phyloP scores from a whole-genome alignment of 164 flowering plant species.

The Buxus sempervirens region DNA sequence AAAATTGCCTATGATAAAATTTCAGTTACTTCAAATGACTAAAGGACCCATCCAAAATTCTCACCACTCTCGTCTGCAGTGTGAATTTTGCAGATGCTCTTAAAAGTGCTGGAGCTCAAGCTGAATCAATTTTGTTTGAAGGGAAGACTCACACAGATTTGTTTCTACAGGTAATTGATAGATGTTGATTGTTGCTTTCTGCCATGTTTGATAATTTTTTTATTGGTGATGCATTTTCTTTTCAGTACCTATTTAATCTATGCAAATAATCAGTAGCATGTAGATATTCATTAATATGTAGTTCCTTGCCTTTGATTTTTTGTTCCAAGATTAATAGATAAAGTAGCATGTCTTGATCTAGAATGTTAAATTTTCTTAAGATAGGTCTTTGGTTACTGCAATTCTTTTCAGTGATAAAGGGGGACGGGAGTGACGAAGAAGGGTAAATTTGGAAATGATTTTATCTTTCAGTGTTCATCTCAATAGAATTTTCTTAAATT shows the following conservation, averaged over 20 bases:
- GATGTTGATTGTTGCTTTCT: not conserved
- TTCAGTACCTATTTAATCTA: not conserved
- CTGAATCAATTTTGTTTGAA: slow-evolving; percentile 59
- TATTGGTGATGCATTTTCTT: no score
- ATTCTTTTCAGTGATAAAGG: not conserved
- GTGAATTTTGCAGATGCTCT: slow-evolving; percentile 61
- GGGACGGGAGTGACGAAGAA: not conserved
- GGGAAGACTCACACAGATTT: slow-evolving; percentile 95
- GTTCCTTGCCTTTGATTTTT: no score
- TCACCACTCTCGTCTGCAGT: slow-evolving; percentile 47
- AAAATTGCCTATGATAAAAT: no score
- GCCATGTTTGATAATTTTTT: not conserved
- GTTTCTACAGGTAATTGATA: slow-evolving; percentile 71
- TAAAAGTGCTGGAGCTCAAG: slow-evolving; percentile 53
- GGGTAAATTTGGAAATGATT: not conserved
- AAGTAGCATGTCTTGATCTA: no score
- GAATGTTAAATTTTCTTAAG: no score
- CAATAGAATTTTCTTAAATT: not conserved
- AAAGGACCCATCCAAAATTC: no score
- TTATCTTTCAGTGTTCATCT: not conserved
- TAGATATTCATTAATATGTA: no score
- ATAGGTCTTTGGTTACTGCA: no score
- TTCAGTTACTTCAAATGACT: no score
- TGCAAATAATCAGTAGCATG: not conserved
- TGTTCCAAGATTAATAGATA: no score